Conservation (phyloP, 371 early-diverging fungal genomes). For the Zopfochytrium polystomum region DNA sequence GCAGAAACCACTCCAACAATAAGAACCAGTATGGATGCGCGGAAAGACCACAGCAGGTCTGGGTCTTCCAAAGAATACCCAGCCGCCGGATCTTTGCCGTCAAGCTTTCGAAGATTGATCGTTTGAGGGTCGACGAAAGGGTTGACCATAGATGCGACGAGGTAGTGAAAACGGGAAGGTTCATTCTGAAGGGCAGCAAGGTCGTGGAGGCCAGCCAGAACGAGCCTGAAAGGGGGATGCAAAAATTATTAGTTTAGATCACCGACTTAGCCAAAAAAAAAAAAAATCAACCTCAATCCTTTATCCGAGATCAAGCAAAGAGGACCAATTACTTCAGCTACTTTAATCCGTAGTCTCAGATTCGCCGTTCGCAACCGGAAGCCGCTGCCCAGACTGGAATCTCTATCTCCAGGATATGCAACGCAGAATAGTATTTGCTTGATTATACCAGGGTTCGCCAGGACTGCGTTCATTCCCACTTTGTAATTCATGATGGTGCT, state of each 20-base stretch:
- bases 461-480: constrained; percentile 23
- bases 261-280: not conserved
- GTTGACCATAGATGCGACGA: constrained; percentile 16
- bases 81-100: not conserved
- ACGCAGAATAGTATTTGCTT: constrained; percentile 29
- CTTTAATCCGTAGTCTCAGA: constrained; percentile 18
- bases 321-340: constrained; percentile 30
- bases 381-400: constrained; percentile 10
- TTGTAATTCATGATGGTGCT: constrained; percentile 28
- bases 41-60: constrained; percentile 31
- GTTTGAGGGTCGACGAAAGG: constrained; percentile 11
- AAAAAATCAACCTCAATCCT: constrained; percentile 18
- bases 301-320: constrained; percentile 32
- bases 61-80: constrained; percentile 3
- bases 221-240: not conserved
- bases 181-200: constrained; percentile 12
- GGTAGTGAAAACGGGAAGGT: constrained; percentile 12
- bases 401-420: constrained; percentile 6
- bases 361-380: constrained; percentile 16
- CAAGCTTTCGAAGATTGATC: not conserved
- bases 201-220: constrained; percentile 7
- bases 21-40: constrained; percentile 30
- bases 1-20: constrained; percentile 37
- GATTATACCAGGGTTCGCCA: constrained; percentile 22
- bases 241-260: not conserved